These are phyloP conservation scores for Aspergillus cristatus DNA, from an alignment of 495 filamentous ascomycete genomes.

Conservation along the genomic window DNA sequence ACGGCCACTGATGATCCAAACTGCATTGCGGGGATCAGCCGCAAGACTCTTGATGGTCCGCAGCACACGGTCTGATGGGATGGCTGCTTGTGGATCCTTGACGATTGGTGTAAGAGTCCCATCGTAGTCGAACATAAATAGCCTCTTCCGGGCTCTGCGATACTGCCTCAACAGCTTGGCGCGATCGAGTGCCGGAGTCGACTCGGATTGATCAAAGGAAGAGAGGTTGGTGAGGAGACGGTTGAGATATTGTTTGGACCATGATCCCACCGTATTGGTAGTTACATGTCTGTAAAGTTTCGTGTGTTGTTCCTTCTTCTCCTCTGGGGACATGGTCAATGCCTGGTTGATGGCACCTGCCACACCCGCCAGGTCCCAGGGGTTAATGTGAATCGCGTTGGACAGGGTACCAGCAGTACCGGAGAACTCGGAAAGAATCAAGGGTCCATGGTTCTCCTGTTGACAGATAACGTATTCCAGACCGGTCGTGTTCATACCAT, in stretches of 20 bases:
- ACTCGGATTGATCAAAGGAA: slow-evolving; percentile 61
- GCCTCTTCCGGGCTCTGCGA: slow-evolving; percentile 56
- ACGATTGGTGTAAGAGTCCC: slow-evolving; percentile 97
- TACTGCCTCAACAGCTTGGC: slow-evolving; percentile 61
- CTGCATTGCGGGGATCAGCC: slow-evolving; percentile 66
- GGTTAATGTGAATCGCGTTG: slow-evolving; percentile 88
- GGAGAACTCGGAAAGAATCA: slow-evolving; percentile 93
- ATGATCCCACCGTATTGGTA: slow-evolving; percentile 70
- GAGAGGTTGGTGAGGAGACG: slow-evolving; percentile 68
- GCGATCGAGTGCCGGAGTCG: slow-evolving; percentile 73
- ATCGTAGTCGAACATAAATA: slow-evolving; percentile 99
- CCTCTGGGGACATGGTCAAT: slow-evolving; percentile 56
- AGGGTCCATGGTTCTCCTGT: slow-evolving; percentile 67
- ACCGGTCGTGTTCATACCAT: slow-evolving; percentile 96
- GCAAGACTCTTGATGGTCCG: slow-evolving; percentile 70
- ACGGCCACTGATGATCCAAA: slow-evolving; percentile 97
- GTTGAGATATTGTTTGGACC: slow-evolving; percentile 68
- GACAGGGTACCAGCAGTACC: slow-evolving; percentile 80
- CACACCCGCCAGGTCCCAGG: slow-evolving; percentile 77
- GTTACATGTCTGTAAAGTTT: slow-evolving; percentile 75
- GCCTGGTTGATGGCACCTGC: slow-evolving; percentile 72
- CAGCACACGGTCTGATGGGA: slow-evolving; percentile 75
- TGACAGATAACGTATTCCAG: slow-evolving; percentile 91
- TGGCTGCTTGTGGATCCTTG: slow-evolving; percentile 73
- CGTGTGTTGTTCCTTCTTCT: slow-evolving; percentile 41